Conservation (phyloP, 495 filamentous ascomycete species). For the Aspergillus wentii region DNA sequence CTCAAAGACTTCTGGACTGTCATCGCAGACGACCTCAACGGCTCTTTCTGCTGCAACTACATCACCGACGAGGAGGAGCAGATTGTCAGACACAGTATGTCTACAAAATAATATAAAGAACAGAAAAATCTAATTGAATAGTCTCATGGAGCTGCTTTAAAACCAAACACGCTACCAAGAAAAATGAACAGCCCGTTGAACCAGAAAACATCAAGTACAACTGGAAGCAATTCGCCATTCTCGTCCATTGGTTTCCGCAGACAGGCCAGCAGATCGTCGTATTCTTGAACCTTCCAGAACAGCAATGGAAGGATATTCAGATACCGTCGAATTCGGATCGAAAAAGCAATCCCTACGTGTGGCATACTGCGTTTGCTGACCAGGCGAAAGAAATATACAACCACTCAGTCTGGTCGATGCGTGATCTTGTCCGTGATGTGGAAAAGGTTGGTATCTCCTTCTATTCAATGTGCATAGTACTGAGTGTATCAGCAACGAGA, state of each 20-base stretch:
- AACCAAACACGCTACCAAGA: slow-evolving; percentile 6
- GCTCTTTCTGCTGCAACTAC: slow-evolving; percentile 4
- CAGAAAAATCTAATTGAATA: not conserved
- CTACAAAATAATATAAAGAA: not conserved
- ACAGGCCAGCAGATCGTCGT: slow-evolving; percentile 1
- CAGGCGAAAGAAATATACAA: slow-evolving; percentile 6
- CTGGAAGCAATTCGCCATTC: slow-evolving; percentile 8
- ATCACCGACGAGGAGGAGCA: slow-evolving; percentile 1
- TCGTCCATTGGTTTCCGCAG: slow-evolving; percentile 2
- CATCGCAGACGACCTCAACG: slow-evolving; percentile 36
- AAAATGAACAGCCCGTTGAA: not conserved
- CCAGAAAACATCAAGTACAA: not conserved
- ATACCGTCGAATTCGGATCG: not conserved
- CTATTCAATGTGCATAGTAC: not conserved
- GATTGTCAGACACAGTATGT: not conserved
- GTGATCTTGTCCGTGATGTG: slow-evolving; percentile 9
- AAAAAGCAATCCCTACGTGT: slow-evolving; percentile 10
- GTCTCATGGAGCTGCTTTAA: slow-evolving; percentile 13
- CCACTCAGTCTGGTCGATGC: slow-evolving; percentile 9
- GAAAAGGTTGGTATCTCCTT: slow-evolving; percentile 12
- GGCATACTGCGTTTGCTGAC: slow-evolving; percentile 9
- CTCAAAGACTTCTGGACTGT: slow-evolving; percentile 25
- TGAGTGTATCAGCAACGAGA: not conserved
- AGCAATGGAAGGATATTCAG: not conserved
- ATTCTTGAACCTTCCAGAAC: slow-evolving; percentile 4